phyloP scores from a whole-genome alignment of 768 basidiomycete species.

The Naematelia encephala region DNA sequence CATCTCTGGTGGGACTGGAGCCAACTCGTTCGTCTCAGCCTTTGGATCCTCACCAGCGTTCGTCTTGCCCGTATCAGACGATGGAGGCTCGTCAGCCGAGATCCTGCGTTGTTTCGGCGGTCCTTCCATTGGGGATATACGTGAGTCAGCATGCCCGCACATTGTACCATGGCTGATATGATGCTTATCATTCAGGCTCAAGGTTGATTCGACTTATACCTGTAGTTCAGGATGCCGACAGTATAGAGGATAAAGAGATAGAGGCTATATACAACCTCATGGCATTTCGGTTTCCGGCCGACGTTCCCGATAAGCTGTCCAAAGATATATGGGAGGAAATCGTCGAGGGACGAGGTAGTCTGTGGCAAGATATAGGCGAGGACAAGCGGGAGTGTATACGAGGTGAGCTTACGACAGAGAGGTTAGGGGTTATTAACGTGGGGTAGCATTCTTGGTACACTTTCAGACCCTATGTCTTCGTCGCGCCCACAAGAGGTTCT shows the following conservation, averaged over 20 bases:
- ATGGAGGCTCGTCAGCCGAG: conserved; percentile 92
- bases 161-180: conserved; percentile 53
- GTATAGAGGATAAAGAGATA: conserved; percentile 52
- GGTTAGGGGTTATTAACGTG: not conserved
- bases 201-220: conserved; percentile 85
- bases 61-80: conserved; percentile 88
- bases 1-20: conserved; percentile 90
- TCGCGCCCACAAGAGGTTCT: conserved; percentile 89
- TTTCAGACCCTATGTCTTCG: conserved; percentile 84
- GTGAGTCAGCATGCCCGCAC: conserved; percentile 23
- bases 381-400: conserved; percentile 89
- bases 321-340: conserved; percentile 89
- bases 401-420: conserved; percentile 61
- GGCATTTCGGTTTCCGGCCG: conserved; percentile 70
- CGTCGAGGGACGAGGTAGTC: conserved; percentile 74
- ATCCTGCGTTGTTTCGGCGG: conserved; percentile 78
- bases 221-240: conserved; percentile 54
- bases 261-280: conserved; percentile 69
- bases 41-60: conserved; percentile 71
- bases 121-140: conserved; percentile 49
- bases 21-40: conserved; percentile 83
- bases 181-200: conserved; percentile 59
- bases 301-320: conserved; percentile 67
- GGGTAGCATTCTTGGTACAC: conserved; percentile 79
- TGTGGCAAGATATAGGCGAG: conserved; percentile 82